A percentile compares a stretch with the other conserved stretches of the same genome.
Evolutionary conservation across 2,329 filamentous ascomycete species (phyloP).

Genomic region (Fusarium marasasianum): DNA sequence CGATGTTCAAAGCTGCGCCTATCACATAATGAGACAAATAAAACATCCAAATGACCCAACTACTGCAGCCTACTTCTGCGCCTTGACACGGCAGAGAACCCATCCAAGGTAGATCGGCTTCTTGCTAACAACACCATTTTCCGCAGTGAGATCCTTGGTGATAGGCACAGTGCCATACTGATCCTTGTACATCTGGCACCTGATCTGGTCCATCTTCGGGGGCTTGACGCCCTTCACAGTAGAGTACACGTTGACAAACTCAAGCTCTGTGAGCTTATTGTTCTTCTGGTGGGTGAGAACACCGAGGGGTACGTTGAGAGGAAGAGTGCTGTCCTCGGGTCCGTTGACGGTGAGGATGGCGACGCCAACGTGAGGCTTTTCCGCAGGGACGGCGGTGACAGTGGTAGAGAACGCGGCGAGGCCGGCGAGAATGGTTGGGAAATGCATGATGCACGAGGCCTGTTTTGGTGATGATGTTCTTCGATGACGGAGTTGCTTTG

Average conservation of each 20-base stretch:
- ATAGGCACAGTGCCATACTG: slow-evolving; percentile 9
- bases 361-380: not conserved
- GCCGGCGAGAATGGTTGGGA: not conserved
- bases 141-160: slow-evolving; percentile 11
- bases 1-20: not conserved
- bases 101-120: slow-evolving; percentile 28
- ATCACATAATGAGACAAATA: rapidly evolving
- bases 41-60: not conserved
- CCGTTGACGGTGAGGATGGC: slow-evolving; percentile 20
- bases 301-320: slow-evolving; percentile 18
- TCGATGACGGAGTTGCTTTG: not conserved
- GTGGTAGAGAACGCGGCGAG: not conserved
- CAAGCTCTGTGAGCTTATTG: slow-evolving; percentile 12
- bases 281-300: slow-evolving; percentile 6
- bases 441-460: not conserved
- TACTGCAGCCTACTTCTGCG: not conserved
- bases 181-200: slow-evolving; percentile 32
- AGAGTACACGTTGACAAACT: slow-evolving; percentile 1
- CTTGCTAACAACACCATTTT: slow-evolving; percentile 11
- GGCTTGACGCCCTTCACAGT: not conserved
- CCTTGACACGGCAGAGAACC: slow-evolving; percentile 28
- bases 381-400: not conserved
- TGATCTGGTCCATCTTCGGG: slow-evolving; percentile 5
- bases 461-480: not conserved
- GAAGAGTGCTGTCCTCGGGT: not conserved